These are phyloP conservation scores for Erodium moschatum DNA, from an alignment of 441 rosid species.

Conservation along the genomic window DNA sequence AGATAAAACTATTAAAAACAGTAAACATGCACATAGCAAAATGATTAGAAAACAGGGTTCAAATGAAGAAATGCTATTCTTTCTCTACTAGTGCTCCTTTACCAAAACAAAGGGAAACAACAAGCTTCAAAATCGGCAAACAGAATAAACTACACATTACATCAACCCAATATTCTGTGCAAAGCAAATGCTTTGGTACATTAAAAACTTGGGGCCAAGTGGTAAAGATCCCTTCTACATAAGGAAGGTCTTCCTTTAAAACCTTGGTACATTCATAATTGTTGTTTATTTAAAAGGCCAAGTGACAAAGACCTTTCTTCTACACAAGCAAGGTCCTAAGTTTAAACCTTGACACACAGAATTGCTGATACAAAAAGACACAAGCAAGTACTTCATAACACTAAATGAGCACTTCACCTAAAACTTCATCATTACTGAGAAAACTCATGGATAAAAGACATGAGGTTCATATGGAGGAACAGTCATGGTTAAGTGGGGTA, in stretches of 20 bases:
- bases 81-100: neutral
- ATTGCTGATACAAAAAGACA: no score
- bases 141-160: neutral
- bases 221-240: no score
- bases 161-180: neutral
- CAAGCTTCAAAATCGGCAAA: neutral
- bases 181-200: neutral
- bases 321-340: no score
- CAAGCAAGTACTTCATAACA: neutral
- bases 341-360: no score
- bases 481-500: constrained; percentile 17
- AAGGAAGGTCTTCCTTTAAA: no score
- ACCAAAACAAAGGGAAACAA: neutral
- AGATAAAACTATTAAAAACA: neutral
- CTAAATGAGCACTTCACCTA: neutral
- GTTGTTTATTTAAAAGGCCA: neutral
- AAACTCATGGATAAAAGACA: neutral
- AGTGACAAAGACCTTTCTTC: no score
- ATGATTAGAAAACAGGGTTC: neutral
- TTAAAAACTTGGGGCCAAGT: no score
- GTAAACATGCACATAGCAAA: neutral
- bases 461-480: constrained; percentile 3
- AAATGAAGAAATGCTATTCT: neutral
- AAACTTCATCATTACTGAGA: neutral
- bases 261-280: neutral